Conservation (phyloP, 2,329 filamentous ascomycete species). For the Mycosphaerelloides madeirae region DNA sequence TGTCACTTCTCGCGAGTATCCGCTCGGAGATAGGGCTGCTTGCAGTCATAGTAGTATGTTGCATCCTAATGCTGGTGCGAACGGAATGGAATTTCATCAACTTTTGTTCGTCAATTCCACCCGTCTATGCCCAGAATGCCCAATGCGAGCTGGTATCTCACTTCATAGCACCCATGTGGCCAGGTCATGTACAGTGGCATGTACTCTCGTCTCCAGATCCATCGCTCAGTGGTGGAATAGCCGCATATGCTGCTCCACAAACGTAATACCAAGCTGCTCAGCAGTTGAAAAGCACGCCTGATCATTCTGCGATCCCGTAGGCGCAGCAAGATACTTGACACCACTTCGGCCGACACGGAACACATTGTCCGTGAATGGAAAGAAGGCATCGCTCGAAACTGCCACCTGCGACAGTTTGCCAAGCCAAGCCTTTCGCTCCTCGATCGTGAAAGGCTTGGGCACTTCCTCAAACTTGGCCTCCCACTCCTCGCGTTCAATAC, state of each 20-base stretch:
- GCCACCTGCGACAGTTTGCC: constrained; percentile 75
- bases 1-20: too few relatives aligned
- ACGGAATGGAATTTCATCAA: too few relatives aligned
- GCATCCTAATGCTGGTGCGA: too few relatives aligned
- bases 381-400: constrained; percentile 93
- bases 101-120: too few relatives aligned
- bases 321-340: constrained; percentile 92
- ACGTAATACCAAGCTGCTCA: constrained; percentile 85
- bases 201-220: too few relatives aligned
- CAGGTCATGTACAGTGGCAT: too few relatives aligned
- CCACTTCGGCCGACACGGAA: constrained; percentile 86
- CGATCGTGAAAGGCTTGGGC: constrained; percentile 71
- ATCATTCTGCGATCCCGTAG: constrained; percentile 85
- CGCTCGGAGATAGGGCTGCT: too few relatives aligned
- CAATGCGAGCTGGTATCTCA: too few relatives aligned
- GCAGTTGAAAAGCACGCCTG: constrained; percentile 77
- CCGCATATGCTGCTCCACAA: constrained; percentile 89
- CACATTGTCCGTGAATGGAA: constrained; percentile 98
- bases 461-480: constrained; percentile 88
- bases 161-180: too few relatives aligned
- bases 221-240: constrained; percentile 81
- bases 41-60: too few relatives aligned
- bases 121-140: too few relatives aligned
- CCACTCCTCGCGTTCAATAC: constrained; percentile 79
- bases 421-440: constrained; percentile 85